Base-by-base conservation (phyloP, 352 stramenopile species). In the Pythium volutum region DNA sequence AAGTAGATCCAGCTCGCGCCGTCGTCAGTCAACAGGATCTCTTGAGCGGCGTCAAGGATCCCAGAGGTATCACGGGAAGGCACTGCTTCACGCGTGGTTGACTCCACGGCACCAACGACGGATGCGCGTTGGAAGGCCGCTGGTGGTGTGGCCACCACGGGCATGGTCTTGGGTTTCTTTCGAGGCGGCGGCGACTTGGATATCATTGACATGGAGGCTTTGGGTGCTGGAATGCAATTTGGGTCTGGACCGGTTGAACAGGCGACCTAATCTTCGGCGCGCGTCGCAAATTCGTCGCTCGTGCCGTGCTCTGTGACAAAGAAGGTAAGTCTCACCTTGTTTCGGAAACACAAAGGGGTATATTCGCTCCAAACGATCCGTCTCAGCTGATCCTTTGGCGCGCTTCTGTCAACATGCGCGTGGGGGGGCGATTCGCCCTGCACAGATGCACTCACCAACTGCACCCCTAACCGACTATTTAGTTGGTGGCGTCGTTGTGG, bases 1-100 rank as follows among this genome's bases (percentile, higher is more conserved):
- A 82, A 65, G 36, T 81, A 85, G 16, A 90, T 52, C 81, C 81
- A 90, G 45, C 81, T 90, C 8, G 62, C 57, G 18, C 54, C 46
- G 52, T 76, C 62, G 9, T 62, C 41, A 0, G 66, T 76, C 20
- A 79, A 61, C 18, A 54, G 61, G 33, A 72, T 63, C 27, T 69
- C 50, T 2, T 41, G 53, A 0, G 56, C 64, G 6, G 50, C 22
- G 4, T 43, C 15, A 15, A 64, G 26, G 16, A 70, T 7, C 1
- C 4, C 23, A 0, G 45, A 22, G 0, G 33, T 43, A 11, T 56
- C 57, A 5, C 54, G 26, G 15, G 39, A 39, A 2, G 18, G 4
- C 16, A 48, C 51, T 10, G 54, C 39, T 1, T 42, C 6, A 0
- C 7, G 31, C 11, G 42, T 67, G 11, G 43, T 27, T 3, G 33